Base-by-base conservation (phyloP, 2,329 filamentous ascomycete genomes). In the Fusarium acutatum region DNA sequence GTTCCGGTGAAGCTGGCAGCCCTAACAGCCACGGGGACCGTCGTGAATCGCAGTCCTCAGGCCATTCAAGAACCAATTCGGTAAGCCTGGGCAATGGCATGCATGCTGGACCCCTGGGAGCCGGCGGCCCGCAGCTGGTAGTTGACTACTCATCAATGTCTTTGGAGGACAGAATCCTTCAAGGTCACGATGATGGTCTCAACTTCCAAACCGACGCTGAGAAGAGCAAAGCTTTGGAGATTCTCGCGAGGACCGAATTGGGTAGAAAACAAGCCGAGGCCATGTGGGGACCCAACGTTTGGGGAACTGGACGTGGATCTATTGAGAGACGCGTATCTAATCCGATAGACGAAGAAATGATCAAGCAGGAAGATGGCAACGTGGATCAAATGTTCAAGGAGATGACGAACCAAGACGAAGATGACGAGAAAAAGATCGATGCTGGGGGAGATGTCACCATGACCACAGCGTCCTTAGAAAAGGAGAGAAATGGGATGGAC, bases 381-480 rank as follows among this genome's bases (percentile, higher is more conserved):
- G 86, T 87, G 8, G 86, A 88, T 63, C 86, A 85, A 72, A 88
- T 89, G 86, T 89, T 89, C 76, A 83, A 86, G 49, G 87, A 89
- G 47, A 83, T 89, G 72, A 88, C 87, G 7, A 88, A 89, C 65
- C 83, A 86, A 64, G 85, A 87, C 22, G 86, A 88, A 9, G 84
- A 86, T 20, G 80, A 81, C 60, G 79, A 64, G 15, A 85, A 84
- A 74, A 81, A 81, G 71, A 82, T 82, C 49, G 79, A 81, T 37
- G 58, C 54, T 5, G 68, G 71, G 35, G 60, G 66, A n/a, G 79
- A 82, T 35, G 79, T 77, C 24, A 76, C 76, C 20, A 80, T 85
- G 54, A 85, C 83, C 38, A 81, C 84, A 28, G 84, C 83, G 54
- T 84, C 82, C 32, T 75, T 86, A 41, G 84, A 86, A 74, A 84